phyloP scores from a whole-genome alignment of 2,329 filamentous ascomycete species.

The Spiromastix sp. region DNA sequence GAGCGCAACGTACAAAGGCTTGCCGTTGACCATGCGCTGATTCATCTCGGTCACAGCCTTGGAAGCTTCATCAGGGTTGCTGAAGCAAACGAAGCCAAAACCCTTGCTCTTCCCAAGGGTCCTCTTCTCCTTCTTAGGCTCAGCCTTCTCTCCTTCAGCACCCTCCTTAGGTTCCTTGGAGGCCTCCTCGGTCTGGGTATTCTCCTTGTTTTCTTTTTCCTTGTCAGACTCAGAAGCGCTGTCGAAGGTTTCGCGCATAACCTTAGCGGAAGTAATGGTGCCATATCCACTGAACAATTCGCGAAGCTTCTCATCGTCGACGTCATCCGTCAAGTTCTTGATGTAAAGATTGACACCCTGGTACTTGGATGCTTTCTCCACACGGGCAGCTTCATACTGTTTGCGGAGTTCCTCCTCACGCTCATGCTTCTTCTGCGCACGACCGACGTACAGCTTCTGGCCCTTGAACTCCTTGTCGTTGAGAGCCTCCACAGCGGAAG shows the following conservation, averaged over 20 bases:
- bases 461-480: slow-evolving; percentile 87
- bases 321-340: slow-evolving; percentile 95
- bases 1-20: slow-evolving; percentile 94
- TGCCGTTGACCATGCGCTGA: slow-evolving; percentile 95
- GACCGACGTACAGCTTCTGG: slow-evolving; percentile 94
- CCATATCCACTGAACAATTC: slow-evolving; percentile 86
- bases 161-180: slow-evolving; percentile 37
- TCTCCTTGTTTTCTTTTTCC: slow-evolving; percentile 40
- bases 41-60: slow-evolving; percentile 99
- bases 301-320: slow-evolving; percentile 96
- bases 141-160: slow-evolving; percentile 44
- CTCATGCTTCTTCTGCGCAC: slow-evolving; percentile 99
- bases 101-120: slow-evolving; percentile 94
- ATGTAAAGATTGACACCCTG: slow-evolving; percentile 99
- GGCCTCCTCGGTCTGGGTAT: slow-evolving; percentile 23
- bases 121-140: slow-evolving; percentile 48
- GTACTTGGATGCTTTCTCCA: slow-evolving; percentile 99
- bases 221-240: slow-evolving; percentile 35
- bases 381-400: slow-evolving; percentile 93
- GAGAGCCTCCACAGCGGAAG: slow-evolving; percentile 78
- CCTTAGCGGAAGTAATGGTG: slow-evolving; percentile 96
- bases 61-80: slow-evolving; percentile 96
- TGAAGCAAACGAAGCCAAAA: slow-evolving; percentile 99
- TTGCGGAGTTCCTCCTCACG: slow-evolving; percentile 98
- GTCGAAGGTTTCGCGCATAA: slow-evolving; percentile 74